Evolutionary conservation across 148 eudicot genomes (phyloP), one percentile per base, ranked within the genome.

Genomic region (Vaccinium macrocarpon): DNA sequence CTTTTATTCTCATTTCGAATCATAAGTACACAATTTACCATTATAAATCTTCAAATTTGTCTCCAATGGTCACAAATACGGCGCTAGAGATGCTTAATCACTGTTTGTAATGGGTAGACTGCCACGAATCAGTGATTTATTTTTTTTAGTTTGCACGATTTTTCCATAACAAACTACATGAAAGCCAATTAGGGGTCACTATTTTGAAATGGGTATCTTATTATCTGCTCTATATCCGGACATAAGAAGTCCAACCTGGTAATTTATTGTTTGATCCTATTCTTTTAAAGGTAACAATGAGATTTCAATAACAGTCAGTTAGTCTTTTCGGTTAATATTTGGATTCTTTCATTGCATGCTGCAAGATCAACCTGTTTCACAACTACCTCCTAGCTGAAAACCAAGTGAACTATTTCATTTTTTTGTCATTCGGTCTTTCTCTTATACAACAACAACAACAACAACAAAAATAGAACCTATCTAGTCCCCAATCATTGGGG

Each of bases 341-440:
- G 27, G 62, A 27, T 15, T 78, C 14, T 12, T 25, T 15, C 57
- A 6, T 23, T 15, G 8, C 38, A 78, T 78, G n/a, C 81, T 25
- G 5, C 81, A 78, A 78, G 5, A 78, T 53, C 62, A 78, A 27
- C 16, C 46, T 78, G 18, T 52, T 51, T 78, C 80, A 78, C 73
- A 68, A 68, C 42, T 27, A 23, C 16, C 21, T 1, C 18, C 51
- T 75, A 29, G 81, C 81, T 51, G 62, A 27, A 51, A 78, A 9
- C 42, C 42, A 52, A 49, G 32, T 38, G 52, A 15, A n/a, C 72
- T 32, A 48, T 76, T n/a, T 48, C 18, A 49, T 1, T 49, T 49
- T 21, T 21, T 11, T 51, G 56, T 76, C 55, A 76, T 78, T 15
- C 8, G 16, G n/a, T 51, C 81, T 25, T 25, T 77, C 56, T 23